A percentile compares a stretch with the other conserved stretches of the same genome.
Conservation (phyloP, 306 rosid species). For the Cyclanthera cordifolia region DNA sequence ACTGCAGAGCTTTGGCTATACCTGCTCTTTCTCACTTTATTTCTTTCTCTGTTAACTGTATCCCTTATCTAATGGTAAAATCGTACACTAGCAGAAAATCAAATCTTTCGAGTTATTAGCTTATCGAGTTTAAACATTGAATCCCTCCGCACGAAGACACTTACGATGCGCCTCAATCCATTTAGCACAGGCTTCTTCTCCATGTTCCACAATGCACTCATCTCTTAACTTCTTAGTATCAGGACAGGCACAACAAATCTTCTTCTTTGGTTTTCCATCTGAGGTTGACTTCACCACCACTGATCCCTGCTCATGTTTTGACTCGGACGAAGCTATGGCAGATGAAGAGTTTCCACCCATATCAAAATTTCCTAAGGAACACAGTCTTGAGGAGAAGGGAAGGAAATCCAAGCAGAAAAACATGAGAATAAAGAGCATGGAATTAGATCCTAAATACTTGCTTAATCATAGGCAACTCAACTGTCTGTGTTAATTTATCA, state of each 20-base stretch:
- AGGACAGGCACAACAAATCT: constrained; percentile 82
- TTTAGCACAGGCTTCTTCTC: constrained; percentile 63
- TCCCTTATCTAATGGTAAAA: neutral
- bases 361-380: no score
- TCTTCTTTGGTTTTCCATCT: constrained; percentile 65
- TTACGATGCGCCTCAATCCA: constrained; percentile 80
- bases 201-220: constrained; percentile 86
- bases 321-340: constrained; percentile 19
- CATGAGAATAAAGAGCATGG: neutral
- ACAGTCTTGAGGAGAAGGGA: no score
- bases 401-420: no score
- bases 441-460: neutral
- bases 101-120: neutral
- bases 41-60: neutral
- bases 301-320: constrained; percentile 18
- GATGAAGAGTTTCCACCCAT: constrained; percentile 16
- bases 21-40: neutral
- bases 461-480: neutral
- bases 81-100: neutral
- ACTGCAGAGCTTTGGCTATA: no score
- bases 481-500: no score
- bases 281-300: constrained; percentile 5
- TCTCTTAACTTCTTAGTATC: constrained; percentile 67
- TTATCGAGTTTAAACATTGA: constrained; percentile 41
- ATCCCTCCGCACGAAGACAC: constrained; percentile 85